Conservation (phyloP, 495 filamentous ascomycete genomes). For the Schizothecium vesticola region DNA sequence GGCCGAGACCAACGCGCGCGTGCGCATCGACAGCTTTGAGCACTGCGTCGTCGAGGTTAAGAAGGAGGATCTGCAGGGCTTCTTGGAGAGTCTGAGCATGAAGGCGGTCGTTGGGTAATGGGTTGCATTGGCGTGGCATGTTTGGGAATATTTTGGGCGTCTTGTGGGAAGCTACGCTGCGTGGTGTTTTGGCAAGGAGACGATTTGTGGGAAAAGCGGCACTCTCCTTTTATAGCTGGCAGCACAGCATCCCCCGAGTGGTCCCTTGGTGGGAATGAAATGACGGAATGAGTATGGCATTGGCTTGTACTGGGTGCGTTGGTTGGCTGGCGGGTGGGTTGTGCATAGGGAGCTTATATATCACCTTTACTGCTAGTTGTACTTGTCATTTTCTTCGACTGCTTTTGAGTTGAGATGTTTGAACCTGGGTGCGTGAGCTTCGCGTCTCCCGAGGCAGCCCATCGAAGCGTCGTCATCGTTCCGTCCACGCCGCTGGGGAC, state of each 20-base stretch:
- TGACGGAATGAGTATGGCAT: slow-evolving; percentile 7
- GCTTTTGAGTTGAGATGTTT: neutral
- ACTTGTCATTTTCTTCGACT: neutral
- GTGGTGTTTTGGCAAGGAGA: neutral
- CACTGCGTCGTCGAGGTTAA: slow-evolving; percentile 94
- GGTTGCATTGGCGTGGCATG: neutral
- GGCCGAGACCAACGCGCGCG: slow-evolving; percentile 79
- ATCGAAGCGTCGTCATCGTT: neutral
- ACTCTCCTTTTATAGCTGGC: neutral
- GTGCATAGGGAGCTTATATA: neutral
- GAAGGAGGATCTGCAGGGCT: slow-evolving; percentile 89
- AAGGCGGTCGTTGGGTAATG: slow-evolving; percentile 80
- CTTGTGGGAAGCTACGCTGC: neutral
- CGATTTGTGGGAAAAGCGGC: neutral
- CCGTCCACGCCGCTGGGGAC: neutral
- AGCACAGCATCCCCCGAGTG: neutral
- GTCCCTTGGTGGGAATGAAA: neutral
- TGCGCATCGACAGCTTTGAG: slow-evolving; percentile 94
- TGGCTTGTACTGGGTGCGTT: neutral
- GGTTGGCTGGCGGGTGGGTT: neutral
- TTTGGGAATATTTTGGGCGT: neutral
- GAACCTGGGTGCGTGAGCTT: neutral
- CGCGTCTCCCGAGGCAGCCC: neutral
- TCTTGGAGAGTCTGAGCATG: slow-evolving; percentile 86
- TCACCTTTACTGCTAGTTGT: neutral